Conservation (phyloP, 2,329 filamentous ascomycete genomes). For the Fusarium xylarioides region DNA sequence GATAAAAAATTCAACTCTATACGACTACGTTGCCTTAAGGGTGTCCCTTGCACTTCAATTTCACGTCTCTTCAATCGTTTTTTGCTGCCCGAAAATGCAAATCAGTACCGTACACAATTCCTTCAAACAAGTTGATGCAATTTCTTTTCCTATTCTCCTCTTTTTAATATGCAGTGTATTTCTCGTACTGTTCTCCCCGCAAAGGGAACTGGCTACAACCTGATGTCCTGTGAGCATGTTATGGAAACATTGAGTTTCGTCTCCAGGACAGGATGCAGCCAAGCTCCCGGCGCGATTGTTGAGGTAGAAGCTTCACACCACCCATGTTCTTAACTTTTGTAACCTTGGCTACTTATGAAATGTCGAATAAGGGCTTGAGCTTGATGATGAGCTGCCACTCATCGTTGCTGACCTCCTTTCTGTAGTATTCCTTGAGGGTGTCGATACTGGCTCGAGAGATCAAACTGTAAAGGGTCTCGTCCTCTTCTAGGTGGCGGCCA, state of each 20-base stretch:
- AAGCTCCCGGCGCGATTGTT: constrained; percentile 14
- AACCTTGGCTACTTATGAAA: constrained; percentile 62
- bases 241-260: neutral
- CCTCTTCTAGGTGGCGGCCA: constrained; percentile 93
- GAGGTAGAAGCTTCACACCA: neutral
- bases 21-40: constrained; percentile 1
- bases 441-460: constrained; percentile 92
- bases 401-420: constrained; percentile 85
- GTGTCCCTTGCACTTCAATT: neutral
- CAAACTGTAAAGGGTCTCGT: constrained; percentile 85
- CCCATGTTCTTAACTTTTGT: neutral
- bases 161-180: constrained; percentile 1
- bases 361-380: constrained; percentile 93
- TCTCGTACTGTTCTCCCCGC: neutral
- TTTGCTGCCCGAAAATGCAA: constrained; percentile 20
- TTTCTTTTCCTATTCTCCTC: constrained; percentile 12
- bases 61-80: constrained; percentile 12
- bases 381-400: constrained; percentile 97
- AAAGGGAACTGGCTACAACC: constrained; percentile 4
- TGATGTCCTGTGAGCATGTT: neutral
- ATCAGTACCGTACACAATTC: constrained; percentile 15
- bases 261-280: neutral
- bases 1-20: constrained; percentile 13
- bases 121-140: constrained; percentile 18
- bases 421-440: constrained; percentile 94